These are phyloP conservation scores for Raddia guianensis DNA, from an alignment of 176 grass and related monocot genomes.

Conservation along the genomic window DNA sequence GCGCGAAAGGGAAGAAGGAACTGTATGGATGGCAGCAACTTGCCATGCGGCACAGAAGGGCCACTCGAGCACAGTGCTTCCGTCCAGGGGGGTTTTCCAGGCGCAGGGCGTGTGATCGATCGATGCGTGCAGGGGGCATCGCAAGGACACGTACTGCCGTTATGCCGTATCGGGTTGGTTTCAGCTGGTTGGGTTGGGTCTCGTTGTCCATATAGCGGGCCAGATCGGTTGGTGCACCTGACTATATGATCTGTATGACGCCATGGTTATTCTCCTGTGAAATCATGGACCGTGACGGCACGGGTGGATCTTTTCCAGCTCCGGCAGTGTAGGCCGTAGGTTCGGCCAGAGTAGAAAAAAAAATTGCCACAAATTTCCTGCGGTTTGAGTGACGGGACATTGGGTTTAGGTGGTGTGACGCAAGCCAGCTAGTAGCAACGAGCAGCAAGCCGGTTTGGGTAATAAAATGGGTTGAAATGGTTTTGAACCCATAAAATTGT, in stretches of 20 bases:
- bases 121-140: background rate
- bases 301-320: background rate
- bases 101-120: background rate
- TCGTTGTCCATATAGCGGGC: conserved; percentile 6
- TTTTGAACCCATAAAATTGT: no score
- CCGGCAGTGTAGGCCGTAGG: background rate
- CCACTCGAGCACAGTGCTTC: background rate
- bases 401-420: no score
- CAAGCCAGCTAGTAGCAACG: no score
- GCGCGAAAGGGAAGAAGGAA: background rate
- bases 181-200: background rate
- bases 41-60: background rate
- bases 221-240: conserved; percentile 8
- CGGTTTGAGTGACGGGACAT: no score
- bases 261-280: background rate
- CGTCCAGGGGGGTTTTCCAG: background rate
- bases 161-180: background rate
- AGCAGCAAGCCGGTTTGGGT: no score
- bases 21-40: background rate
- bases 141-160: background rate
- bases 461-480: no score
- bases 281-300: background rate
- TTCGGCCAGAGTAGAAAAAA: background rate
- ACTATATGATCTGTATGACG: background rate
- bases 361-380: no score